A percentile compares a stretch with the other conserved stretches of the same genome.
phyloP scores from a whole-genome alignment of 23 red algal species.

The Gracilariopsis chorda region DNA sequence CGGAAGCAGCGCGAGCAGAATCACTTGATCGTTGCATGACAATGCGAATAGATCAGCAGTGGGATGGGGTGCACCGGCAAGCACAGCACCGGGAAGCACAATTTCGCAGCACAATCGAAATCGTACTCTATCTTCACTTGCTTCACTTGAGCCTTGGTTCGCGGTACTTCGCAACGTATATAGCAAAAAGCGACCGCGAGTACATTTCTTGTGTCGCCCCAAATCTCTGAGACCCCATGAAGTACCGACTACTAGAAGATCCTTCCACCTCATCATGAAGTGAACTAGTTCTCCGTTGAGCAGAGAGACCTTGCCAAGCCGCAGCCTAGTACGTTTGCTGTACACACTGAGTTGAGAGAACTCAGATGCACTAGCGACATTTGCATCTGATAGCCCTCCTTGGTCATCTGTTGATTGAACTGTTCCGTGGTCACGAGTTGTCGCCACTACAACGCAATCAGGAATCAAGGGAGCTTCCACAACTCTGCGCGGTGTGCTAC shows the following conservation, averaged over 20 bases:
- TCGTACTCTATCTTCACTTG: neutral
- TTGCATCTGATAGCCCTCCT: neutral
- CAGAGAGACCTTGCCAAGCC: neutral
- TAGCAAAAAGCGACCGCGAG: slow-evolving; percentile 39
- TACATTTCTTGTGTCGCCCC: neutral
- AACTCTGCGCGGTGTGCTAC: slow-evolving; percentile 31
- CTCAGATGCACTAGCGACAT: slow-evolving; percentile 5
- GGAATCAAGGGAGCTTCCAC: neutral
- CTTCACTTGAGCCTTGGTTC: neutral
- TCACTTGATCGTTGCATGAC: slow-evolving; percentile 51
- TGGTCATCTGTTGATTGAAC: neutral
- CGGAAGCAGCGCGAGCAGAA: slow-evolving; percentile 30
- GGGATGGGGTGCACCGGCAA: slow-evolving; percentile 40
- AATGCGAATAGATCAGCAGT: slow-evolving; percentile 24
- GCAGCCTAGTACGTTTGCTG: neutral
- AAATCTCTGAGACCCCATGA: slow-evolving; percentile 9
- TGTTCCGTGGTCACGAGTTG: neutral
- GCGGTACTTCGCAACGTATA: neutral
- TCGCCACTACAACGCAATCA: slow-evolving; percentile 43
- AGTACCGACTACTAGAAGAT: slow-evolving; percentile 50
- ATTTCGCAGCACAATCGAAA: slow-evolving; percentile 34
- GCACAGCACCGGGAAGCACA: slow-evolving; percentile 35
- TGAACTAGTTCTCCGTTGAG: slow-evolving; percentile 43
- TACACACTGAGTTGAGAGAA: neutral
- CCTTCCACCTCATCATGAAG: slow-evolving; percentile 15